Base-by-base conservation (phyloP, 1,139 yeast species). In the Candida tropicalis region DNA sequence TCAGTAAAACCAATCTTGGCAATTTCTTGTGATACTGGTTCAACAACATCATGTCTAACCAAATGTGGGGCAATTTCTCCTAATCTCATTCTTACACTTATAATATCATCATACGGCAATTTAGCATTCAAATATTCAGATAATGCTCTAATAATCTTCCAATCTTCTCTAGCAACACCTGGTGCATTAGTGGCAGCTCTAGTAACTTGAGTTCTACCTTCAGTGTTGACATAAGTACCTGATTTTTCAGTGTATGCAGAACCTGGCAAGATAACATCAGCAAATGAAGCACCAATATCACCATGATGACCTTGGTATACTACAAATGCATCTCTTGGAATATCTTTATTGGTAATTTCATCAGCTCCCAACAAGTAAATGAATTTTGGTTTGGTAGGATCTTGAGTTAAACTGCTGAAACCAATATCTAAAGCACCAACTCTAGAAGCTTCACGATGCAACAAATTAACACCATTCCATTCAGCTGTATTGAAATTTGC, bases 241-340 rank as follows among this genome's bases (percentile, higher is more conserved):
- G 84, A 70, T 70, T 88, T 88, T 65, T 88, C 96, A 35, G 96
- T 88, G 77, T 85, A 88, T 35, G 96, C 96, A 31, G 93, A 77
- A 43, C 93, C 93, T 44, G 96, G 96, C 54, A 88, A 77, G 48
- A 88, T 79, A 35, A 88, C 95, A 62, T 88, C 96, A 38, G 96
- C 96, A 56, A 81, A 79, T 15, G 93, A 84, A 25, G 96, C 96
- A 56, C 96, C 96, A 31, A 79, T 65, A 56, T 88, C 96, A 70
- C 96, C 96, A 66, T 88, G 96, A 66, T 88, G 96, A 44, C 96
- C 96, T 70, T 88, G 91, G 70, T 88, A 88, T 43, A 88, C 84
- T 29, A 88, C 96, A 63, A 88, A 88, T 9, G 96, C 90, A 62
- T 88, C 95, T 64, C 76, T 73, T 55, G 96, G 95, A 57, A 87